phyloP scores from a whole-genome alignment of 2,329 filamentous ascomycete species.

The Diaporthe citri region DNA sequence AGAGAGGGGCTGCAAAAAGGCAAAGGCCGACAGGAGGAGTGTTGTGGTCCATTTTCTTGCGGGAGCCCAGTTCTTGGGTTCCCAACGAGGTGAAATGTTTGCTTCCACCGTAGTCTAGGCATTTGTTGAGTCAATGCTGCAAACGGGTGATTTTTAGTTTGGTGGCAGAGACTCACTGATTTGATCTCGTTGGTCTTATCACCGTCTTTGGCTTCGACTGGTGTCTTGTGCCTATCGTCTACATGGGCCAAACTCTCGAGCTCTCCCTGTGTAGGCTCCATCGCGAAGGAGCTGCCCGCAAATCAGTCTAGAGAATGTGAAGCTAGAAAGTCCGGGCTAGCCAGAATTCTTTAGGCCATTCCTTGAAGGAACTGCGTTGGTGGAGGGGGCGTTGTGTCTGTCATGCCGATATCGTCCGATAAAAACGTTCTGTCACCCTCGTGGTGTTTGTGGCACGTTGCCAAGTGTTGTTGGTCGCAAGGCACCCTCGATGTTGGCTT shows the following conservation, averaged over 20 bases:
- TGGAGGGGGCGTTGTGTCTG: not conserved
- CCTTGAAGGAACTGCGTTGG: accelerated
- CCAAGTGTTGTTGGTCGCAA: not conserved
- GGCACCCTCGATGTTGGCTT: not conserved
- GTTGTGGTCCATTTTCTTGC: conserved; percentile 61
- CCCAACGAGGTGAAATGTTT: not conserved
- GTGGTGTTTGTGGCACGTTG: not conserved
- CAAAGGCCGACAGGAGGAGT: conserved; percentile 62
- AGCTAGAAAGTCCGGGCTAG: not conserved
- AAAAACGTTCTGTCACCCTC: not conserved
- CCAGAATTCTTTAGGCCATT: not conserved
- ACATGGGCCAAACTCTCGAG: conserved; percentile 10
- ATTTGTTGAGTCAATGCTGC: not conserved
- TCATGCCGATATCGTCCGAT: not conserved
- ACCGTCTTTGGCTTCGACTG: not conserved
- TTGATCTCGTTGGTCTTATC: not conserved
- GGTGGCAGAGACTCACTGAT: not conserved
- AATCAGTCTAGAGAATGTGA: not conserved
- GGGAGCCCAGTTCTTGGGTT: conserved; percentile 56
- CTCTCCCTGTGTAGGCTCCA: conserved; percentile 8
- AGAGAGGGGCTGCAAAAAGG: conserved; percentile 64
- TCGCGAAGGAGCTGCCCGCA: not conserved
- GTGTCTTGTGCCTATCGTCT: not conserved
- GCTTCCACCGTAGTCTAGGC: not conserved
- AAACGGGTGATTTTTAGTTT: accelerated